Evolutionary conservation across 441 rosid species (phyloP), one percentile per base, ranked within the genome.

Genomic region (Capsella rubella): DNA sequence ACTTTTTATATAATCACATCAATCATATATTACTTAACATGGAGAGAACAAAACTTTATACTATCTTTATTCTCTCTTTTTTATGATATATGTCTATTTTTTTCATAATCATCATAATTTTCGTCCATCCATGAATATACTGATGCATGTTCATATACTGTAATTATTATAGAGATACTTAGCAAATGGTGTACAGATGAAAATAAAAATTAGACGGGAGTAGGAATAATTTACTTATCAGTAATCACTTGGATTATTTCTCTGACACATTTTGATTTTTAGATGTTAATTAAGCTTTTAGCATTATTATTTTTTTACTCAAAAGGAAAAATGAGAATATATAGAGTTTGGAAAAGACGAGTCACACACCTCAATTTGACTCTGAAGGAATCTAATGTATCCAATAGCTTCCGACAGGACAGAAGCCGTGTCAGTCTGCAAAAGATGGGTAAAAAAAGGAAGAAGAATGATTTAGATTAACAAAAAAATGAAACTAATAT

Each of bases 381-480:
- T 84, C 78, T 92, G 99, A 79, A 95, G 99, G 96, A 95, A 95
- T 95, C 97, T 89, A 80, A 95, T 95, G 91, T 95, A 95, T 79
- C 97, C 99, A 82, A 91, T 90, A 70, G 97, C 87, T 81, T 95
- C 99, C 83, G 88, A 86, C 90, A 95, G 82, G 77, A 95, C 99
- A 73, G 99, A 95, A 67, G 99, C 99, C 57, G 99, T 95, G 95
- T 95, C 99, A 85, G 98, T 95, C 99, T 95, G 96, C 88, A 86
- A 79, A 51, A 72, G 69, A 64, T 68, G 74, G 61, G 65, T 61
- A 79, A 72, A 87, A 1, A 83, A 81, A 74, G 80, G 86, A 87
- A 80, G 82, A 80, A 60, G 80, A 54, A 80, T 86, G 87, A 85
- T 84, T 84, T 75, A 72, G 79, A 82, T 72, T 81, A 73, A 16